Evolutionary conservation across 202 grass and related monocot genomes (phyloP).

Genomic region (Dendrocalamus latiflorus): DNA sequence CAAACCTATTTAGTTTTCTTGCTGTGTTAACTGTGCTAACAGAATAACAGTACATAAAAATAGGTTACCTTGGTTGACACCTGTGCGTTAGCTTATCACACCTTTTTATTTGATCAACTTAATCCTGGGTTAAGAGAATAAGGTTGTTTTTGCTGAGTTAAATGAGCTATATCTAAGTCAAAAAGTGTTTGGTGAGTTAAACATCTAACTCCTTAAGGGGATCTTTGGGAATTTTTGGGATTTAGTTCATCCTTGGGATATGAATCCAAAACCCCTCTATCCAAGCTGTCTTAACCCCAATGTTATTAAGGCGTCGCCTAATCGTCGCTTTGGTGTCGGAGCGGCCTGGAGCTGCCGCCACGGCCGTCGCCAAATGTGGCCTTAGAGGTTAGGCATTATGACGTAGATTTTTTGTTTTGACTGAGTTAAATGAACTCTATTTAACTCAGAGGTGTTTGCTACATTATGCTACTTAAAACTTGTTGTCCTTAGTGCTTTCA

Average conservation of each 20-base stretch:
- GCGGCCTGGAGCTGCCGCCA: too few relatives aligned
- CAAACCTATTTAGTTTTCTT: neutral
- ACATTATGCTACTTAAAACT: neutral
- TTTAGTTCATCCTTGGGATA: neutral
- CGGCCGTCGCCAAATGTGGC: too few relatives aligned
- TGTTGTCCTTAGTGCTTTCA: neutral
- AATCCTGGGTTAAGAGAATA: neutral
- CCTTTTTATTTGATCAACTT: neutral
- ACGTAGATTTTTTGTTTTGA: neutral
- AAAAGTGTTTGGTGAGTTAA: neutral
- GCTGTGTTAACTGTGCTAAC: neutral
- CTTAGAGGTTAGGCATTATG: neutral
- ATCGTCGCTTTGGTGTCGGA: too few relatives aligned
- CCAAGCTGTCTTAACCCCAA: neutral
- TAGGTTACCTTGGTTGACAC: neutral
- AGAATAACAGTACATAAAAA: neutral
- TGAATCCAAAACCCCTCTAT: neutral
- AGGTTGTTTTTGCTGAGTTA: neutral
- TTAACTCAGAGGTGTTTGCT: neutral
- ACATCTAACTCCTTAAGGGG: neutral
- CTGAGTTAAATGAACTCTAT: neutral
- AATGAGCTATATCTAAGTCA: neutral
- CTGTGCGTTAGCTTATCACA: neutral
- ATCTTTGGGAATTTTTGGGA: too few relatives aligned
- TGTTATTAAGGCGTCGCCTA: too few relatives aligned